These are phyloP conservation scores for Przewalskia tangutica DNA, from an alignment of 257 asterid species.

Conservation along the genomic window DNA sequence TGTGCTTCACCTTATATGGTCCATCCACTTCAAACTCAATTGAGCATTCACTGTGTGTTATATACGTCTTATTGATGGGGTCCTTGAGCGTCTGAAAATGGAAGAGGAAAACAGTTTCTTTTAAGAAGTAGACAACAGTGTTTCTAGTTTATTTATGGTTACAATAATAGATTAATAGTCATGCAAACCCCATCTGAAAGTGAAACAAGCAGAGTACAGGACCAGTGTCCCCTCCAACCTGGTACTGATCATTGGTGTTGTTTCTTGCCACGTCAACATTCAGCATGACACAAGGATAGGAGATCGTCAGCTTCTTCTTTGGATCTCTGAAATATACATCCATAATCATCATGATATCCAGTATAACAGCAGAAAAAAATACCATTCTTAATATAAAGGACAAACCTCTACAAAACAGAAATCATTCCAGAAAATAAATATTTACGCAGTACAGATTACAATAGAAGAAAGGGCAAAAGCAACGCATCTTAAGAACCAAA, in stretches of 20 bases:
- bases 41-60: conserved; percentile 92
- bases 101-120: conserved; percentile 14
- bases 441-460: not conserved
- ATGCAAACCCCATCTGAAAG: not conserved
- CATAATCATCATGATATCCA: conserved; percentile 20
- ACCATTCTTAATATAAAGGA: not conserved
- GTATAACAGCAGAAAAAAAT: not conserved
- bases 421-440: not conserved
- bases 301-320: conserved; percentile 74
- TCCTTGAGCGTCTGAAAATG: conserved; percentile 71
- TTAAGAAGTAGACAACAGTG: conserved; percentile 5
- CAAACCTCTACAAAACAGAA: not conserved
- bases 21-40: conserved; percentile 99
- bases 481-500: conserved; percentile 7
- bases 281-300: conserved; percentile 99
- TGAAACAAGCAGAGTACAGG: conserved; percentile 4
- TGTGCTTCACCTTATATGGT: conserved; percentile 79
- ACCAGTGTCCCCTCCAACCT: conserved; percentile 32
- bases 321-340: conserved; percentile 49
- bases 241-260: conserved; percentile 96
- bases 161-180: not conserved
- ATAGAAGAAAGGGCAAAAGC: not conserved
- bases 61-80: conserved; percentile 60
- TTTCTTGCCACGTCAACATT: conserved; percentile 95
- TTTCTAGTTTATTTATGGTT: conserved; percentile 5